Evolutionary conservation across 2,329 filamentous ascomycete species (phyloP).

Genomic region (Apiospora pterosperma): DNA sequence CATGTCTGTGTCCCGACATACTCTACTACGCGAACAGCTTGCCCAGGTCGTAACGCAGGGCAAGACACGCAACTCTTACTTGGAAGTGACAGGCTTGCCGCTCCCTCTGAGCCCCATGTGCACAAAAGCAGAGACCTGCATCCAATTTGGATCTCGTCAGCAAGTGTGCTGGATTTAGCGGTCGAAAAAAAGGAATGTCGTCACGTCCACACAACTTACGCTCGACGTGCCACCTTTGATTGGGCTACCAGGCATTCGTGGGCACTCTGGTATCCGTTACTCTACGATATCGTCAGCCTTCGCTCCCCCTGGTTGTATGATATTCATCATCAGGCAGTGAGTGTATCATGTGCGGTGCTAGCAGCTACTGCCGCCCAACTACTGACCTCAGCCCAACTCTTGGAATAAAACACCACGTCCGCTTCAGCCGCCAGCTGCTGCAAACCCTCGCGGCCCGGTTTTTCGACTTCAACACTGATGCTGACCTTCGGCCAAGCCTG

Average conservation of each 20-base stretch:
- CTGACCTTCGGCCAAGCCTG: constrained; percentile 36
- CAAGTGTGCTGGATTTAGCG: neutral
- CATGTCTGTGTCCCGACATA: constrained; percentile 37
- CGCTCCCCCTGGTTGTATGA: neutral
- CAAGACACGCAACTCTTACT: constrained; percentile 34
- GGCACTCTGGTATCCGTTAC: constrained; percentile 25
- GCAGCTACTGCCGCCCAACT: neutral
- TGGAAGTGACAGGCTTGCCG: constrained; percentile 39
- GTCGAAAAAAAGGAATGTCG: neutral
- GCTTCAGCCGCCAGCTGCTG: constrained; percentile 57
- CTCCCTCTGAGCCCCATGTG: constrained; percentile 44
- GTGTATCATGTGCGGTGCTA: neutral
- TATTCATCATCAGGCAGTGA: neutral
- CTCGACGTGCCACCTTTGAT: constrained; percentile 27
- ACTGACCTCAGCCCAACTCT: constrained; percentile 64
- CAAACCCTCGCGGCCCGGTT: constrained; percentile 60
- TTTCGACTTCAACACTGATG: constrained; percentile 72
- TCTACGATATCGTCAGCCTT: constrained; percentile 15
- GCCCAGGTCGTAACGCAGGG: constrained; percentile 37
- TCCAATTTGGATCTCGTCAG: constrained; percentile 18
- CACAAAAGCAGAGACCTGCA: constrained; percentile 36
- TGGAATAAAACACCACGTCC: constrained; percentile 72
- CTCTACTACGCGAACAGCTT: constrained; percentile 52
- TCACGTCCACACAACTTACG: constrained; percentile 23
- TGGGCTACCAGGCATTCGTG: constrained; percentile 26